Evolutionary conservation across 2,329 filamentous ascomycete genomes (phyloP).

Genomic region (Penicillium sp.): DNA sequence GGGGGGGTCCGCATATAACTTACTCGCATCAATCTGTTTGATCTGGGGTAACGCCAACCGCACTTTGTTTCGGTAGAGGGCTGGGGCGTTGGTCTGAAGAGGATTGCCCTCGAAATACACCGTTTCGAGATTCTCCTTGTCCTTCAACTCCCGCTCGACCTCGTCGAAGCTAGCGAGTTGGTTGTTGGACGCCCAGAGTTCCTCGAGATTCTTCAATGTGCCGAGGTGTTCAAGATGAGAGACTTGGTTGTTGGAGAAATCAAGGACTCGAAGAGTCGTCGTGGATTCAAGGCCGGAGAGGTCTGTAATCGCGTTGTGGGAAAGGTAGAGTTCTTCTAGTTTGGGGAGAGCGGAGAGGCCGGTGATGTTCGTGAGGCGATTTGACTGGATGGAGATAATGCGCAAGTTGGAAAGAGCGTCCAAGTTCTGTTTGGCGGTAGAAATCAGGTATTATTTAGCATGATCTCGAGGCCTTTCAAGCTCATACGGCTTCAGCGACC

Average conservation of each 20-base stretch:
- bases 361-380: slow-evolving; percentile 73
- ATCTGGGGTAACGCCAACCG: slow-evolving; percentile 79
- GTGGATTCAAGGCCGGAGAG: slow-evolving; percentile 67
- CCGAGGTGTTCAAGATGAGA: slow-evolving; percentile 66
- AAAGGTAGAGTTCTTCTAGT: slow-evolving; percentile 91
- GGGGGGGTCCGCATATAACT: slow-evolving; percentile 41
- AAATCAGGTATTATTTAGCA: slow-evolving; percentile 5
- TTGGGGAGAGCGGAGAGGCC: slow-evolving; percentile 67
- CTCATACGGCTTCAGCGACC: neutral
- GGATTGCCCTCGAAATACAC: slow-evolving; percentile 98
- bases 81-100: slow-evolving; percentile 70
- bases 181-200: slow-evolving; percentile 94
- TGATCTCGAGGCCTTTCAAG: neutral
- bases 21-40: slow-evolving; percentile 93
- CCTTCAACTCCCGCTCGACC: slow-evolving; percentile 66
- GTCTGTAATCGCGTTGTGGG: slow-evolving; percentile 80
- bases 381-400: slow-evolving; percentile 91
- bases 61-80: slow-evolving; percentile 90
- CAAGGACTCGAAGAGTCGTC: slow-evolving; percentile 66
- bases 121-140: slow-evolving; percentile 75
- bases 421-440: slow-evolving; percentile 48
- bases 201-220: slow-evolving; percentile 66
- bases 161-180: slow-evolving; percentile 72
- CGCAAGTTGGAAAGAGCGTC: slow-evolving; percentile 69
- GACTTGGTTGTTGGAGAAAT: slow-evolving; percentile 85